These are phyloP conservation scores for Pythium sp. DNA, from an alignment of 352 stramenopile genomes.

Conservation along the genomic window DNA sequence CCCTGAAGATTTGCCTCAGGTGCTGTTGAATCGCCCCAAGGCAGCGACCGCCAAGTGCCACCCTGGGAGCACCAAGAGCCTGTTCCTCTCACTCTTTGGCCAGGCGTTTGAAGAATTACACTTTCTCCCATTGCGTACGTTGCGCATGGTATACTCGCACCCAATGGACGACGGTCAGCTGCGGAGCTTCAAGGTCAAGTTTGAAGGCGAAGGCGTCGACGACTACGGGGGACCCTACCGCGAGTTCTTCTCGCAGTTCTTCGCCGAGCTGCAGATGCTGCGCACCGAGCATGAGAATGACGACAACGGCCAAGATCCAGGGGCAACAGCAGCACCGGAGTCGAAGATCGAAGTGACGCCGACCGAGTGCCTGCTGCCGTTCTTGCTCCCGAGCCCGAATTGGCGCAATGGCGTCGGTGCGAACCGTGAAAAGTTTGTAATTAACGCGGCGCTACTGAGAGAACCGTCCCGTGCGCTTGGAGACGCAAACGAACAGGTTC, in stretches of 20 bases:
- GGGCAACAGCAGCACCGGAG: background rate
- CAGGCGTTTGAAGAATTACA: conserved; percentile 87
- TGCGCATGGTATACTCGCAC: conserved; percentile 90
- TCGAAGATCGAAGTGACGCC: conserved; percentile 16
- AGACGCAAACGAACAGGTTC: background rate
- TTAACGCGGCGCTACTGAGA: conserved; percentile 50
- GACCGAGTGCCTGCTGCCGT: conserved; percentile 67
- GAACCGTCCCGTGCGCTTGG: background rate
- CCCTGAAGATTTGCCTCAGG: conserved; percentile 81
- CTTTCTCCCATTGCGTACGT: conserved; percentile 62
- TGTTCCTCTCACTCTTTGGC: conserved; percentile 80
- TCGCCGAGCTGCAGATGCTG: conserved; percentile 61
- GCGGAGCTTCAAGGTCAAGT: conserved; percentile 93
- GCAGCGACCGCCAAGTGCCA: conserved; percentile 76
- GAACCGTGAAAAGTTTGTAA: conserved; percentile 83
- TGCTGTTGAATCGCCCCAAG: conserved; percentile 86
- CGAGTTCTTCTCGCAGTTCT: conserved; percentile 91
- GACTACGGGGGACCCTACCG: conserved; percentile 94
- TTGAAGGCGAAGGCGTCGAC: conserved; percentile 92
- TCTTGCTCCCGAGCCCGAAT: conserved; percentile 87
- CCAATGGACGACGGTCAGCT: conserved; percentile 91
- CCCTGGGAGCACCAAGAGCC: conserved; percentile 51
- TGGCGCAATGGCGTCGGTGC: conserved; percentile 75
- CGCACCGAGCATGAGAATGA: conserved; percentile 12
- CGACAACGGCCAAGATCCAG: background rate